phyloP scores from a whole-genome alignment of 1,284 basidiomycete genomes.

The Trametes versicolor region DNA sequence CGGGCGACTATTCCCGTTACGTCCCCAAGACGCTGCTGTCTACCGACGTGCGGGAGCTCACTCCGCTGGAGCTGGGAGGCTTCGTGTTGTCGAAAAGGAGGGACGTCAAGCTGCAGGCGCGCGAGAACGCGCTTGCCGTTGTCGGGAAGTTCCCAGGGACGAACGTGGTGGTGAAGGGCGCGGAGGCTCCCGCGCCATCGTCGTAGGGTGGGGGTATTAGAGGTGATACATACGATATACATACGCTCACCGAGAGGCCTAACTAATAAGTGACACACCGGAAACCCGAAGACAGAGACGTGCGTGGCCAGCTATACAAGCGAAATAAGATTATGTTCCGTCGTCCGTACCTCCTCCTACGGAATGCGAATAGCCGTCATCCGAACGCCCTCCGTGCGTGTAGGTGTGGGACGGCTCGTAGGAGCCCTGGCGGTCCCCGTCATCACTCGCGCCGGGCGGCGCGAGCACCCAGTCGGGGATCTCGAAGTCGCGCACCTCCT shows the following conservation, averaged over 20 bases:
- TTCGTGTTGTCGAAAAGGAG: slow-evolving; percentile 54
- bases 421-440: slow-evolving; percentile 24
- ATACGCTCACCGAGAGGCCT: slow-evolving; percentile 20
- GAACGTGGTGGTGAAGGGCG: slow-evolving; percentile 8
- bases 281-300: slow-evolving; percentile 1
- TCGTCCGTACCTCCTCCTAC: slow-evolving; percentile 14
- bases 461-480: slow-evolving; percentile 54
- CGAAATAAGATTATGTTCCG: slow-evolving; percentile 18
- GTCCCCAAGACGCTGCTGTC: slow-evolving; percentile 36
- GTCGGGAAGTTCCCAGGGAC: slow-evolving; percentile 30
- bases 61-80: slow-evolving; percentile 53
- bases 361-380: slow-evolving; percentile 17
- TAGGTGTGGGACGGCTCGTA: slow-evolving; percentile 13
- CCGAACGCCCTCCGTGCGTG: slow-evolving; percentile 11
- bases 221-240: slow-evolving; percentile 34
- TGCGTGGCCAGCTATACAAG: background rate
- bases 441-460: slow-evolving; percentile 24
- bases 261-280: slow-evolving; percentile 14
- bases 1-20: slow-evolving; percentile 63
- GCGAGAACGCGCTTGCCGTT: slow-evolving; percentile 35
- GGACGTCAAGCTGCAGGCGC: slow-evolving; percentile 49
- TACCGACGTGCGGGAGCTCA: slow-evolving; percentile 40
- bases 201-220: slow-evolving; percentile 17
- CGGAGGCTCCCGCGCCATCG: slow-evolving; percentile 4
- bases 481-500: slow-evolving; percentile 57